Conservation (phyloP, 768 basidiomycete genomes). For the Hygrophorus pudorinus region DNA sequence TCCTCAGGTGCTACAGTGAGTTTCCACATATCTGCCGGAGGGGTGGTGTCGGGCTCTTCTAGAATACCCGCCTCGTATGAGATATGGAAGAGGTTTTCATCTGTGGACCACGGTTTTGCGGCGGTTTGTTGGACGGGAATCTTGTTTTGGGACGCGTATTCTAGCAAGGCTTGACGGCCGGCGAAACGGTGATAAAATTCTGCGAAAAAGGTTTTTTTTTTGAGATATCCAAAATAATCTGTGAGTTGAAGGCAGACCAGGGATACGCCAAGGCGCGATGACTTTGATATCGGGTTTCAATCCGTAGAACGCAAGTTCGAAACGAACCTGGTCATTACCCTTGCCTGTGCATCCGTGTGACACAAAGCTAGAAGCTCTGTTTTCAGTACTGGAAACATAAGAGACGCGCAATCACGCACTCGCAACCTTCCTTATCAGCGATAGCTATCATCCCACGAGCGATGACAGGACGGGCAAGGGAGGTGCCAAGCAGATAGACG, state of each 20-base stretch:
- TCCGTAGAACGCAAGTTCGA: constrained; percentile 98
- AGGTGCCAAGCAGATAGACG: constrained; percentile 95
- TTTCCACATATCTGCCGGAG: constrained; percentile 98
- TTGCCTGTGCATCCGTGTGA: constrained; percentile 99
- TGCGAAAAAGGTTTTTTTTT: constrained; percentile 22
- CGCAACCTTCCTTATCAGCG: constrained; percentile 88
- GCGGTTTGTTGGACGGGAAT: constrained; percentile 95
- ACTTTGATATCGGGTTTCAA: constrained; percentile 98
- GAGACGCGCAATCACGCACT: constrained; percentile 46
- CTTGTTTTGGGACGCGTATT: constrained; percentile 75
- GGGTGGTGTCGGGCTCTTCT: constrained; percentile 91
- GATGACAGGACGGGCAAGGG: constrained; percentile 96
- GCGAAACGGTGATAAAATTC: constrained; percentile 98
- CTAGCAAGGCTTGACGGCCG: constrained; percentile 87
- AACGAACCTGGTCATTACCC: constrained; percentile 99
- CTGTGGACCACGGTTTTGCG: constrained; percentile 98
- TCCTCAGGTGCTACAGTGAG: constrained; percentile 76
- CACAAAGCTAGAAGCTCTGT: constrained; percentile 54
- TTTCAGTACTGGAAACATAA: neutral
- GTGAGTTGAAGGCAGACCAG: constrained; percentile 40
- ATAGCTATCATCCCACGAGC: constrained; percentile 97
- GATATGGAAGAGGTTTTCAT: constrained; percentile 99
- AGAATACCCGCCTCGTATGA: constrained; percentile 99
- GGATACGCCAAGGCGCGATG: constrained; percentile 95
- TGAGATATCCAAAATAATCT: constrained; percentile 1